phyloP scores from a whole-genome alignment of 768 basidiomycete species.

The Tylopilus sp. region DNA sequence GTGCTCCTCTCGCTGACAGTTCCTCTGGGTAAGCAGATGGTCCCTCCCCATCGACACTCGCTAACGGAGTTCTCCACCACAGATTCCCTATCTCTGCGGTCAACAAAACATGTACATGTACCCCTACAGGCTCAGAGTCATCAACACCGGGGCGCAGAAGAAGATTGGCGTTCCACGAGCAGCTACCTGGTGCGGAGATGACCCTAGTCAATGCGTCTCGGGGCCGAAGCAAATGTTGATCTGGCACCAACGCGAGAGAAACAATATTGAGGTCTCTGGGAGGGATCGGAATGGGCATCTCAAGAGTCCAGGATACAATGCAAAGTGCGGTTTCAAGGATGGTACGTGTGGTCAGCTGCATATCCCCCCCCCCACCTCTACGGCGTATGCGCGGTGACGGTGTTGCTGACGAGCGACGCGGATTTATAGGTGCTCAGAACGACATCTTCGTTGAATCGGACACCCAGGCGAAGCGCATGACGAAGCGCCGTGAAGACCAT shows the following conservation, averaged over 20 bases:
- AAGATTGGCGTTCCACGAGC: conserved; percentile 1
- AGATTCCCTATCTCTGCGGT: conserved; percentile 11
- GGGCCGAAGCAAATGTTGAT: conserved; percentile 11
- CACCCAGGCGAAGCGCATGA: no score
- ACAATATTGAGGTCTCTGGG: conserved; percentile 10
- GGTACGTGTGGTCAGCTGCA: conserved; percentile 10
- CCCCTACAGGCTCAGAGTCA: not conserved
- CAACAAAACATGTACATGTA: conserved; percentile 4
- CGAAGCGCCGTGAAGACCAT: no score
- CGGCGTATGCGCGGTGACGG: not conserved
- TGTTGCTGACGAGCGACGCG: not conserved
- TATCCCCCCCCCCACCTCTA: not conserved
- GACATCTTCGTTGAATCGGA: conserved; percentile 13
- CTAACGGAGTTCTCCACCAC: not conserved
- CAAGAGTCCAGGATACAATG: conserved; percentile 10
- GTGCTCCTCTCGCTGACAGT: not conserved
- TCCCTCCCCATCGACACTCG: not conserved
- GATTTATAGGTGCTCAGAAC: conserved; percentile 12
- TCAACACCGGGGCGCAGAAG: not conserved
- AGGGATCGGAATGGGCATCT: not conserved
- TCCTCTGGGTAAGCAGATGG: conserved; percentile 4
- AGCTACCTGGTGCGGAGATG: conserved; percentile 6
- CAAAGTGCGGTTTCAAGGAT: conserved; percentile 6
- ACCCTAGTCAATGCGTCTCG: not conserved
- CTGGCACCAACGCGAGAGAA: not conserved